These are phyloP conservation scores for Yamadazyma conglobata DNA, from an alignment of 1,139 yeast species.

Conservation along the genomic window DNA sequence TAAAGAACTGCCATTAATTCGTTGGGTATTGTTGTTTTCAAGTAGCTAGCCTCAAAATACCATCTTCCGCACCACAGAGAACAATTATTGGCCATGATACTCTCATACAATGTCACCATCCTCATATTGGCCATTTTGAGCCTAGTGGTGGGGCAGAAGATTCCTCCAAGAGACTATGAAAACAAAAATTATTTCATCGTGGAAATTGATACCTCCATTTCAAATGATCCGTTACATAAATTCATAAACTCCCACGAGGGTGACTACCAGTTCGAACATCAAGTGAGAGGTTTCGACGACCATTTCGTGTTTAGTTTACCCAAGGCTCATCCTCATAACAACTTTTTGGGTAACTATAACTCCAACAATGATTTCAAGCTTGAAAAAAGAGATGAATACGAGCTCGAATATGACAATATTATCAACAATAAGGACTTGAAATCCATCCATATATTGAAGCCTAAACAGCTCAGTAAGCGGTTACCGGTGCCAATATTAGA, in stretches of 20 bases:
- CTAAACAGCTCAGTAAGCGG: conserved; percentile 46
- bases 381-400: conserved; percentile 27
- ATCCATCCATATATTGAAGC: conserved; percentile 50
- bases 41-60: too few relatives aligned
- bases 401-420: conserved; percentile 25
- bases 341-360: conserved; percentile 35
- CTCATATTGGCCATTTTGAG: conserved; percentile 5
- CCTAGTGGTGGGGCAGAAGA: conserved; percentile 8
- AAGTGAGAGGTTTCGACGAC: conserved; percentile 52
- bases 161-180: conserved; percentile 38
- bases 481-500: conserved; percentile 29
- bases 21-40: too few relatives aligned
- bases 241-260: conserved; percentile 35
- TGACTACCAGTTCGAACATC: conserved; percentile 50
- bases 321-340: conserved; percentile 33
- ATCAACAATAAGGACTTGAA: conserved; percentile 27
- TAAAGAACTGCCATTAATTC: too few relatives aligned
- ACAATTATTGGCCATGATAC: not conserved
- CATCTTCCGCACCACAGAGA: not conserved
- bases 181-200: conserved; percentile 53
- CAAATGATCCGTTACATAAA: conserved; percentile 24
- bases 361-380: conserved; percentile 26
- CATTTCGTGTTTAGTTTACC: conserved; percentile 60
- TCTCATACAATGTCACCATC: conserved; percentile 2
- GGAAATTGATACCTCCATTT: conserved; percentile 41